Evolutionary conservation across 1,139 yeast genomes (phyloP).

Genomic region (Diutina siamensis): DNA sequence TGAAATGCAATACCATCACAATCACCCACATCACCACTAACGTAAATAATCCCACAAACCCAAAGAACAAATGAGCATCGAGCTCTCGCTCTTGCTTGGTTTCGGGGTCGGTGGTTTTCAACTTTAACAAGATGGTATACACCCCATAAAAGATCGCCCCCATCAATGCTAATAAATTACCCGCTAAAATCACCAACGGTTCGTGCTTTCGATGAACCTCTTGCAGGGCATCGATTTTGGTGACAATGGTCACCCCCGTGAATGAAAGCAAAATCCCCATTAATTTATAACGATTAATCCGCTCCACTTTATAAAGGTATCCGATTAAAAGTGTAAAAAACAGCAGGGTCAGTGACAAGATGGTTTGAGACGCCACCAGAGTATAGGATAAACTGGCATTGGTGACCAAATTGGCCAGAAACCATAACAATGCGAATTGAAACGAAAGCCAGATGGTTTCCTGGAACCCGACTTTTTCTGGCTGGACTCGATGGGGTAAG

Average conservation of each 20-base stretch:
- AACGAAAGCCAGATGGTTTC: conserved; percentile 55
- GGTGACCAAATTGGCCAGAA: conserved; percentile 74
- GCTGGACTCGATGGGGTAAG: too few species aligned
- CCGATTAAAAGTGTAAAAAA: conserved; percentile 89
- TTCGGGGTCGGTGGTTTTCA: conserved; percentile 36
- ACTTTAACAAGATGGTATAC: conserved; percentile 79
- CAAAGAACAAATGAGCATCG: conserved; percentile 81
- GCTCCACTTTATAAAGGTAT: conserved; percentile 57
- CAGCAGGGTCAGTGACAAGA: conserved; percentile 81
- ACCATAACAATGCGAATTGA: conserved; percentile 84
- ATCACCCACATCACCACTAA: conserved; percentile 76
- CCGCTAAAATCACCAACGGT: conserved; percentile 40
- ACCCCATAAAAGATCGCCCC: conserved; percentile 86
- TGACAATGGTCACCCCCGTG: conserved; percentile 68
- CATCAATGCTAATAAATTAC: conserved; percentile 66
- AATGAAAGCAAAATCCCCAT: conserved; percentile 62
- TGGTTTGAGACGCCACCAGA: conserved; percentile 88
- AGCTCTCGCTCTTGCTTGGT: conserved; percentile 56
- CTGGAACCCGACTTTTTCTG: conserved; percentile 19
- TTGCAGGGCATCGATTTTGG: conserved; percentile 42
- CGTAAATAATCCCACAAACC: conserved; percentile 86
- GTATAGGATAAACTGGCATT: conserved; percentile 83
- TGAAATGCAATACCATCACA: conserved; percentile 39
- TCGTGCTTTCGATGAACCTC: conserved; percentile 8
- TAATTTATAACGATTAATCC: conserved; percentile 51